Conservation (phyloP, 768 basidiomycete genomes). For the Suillus bovinus region DNA sequence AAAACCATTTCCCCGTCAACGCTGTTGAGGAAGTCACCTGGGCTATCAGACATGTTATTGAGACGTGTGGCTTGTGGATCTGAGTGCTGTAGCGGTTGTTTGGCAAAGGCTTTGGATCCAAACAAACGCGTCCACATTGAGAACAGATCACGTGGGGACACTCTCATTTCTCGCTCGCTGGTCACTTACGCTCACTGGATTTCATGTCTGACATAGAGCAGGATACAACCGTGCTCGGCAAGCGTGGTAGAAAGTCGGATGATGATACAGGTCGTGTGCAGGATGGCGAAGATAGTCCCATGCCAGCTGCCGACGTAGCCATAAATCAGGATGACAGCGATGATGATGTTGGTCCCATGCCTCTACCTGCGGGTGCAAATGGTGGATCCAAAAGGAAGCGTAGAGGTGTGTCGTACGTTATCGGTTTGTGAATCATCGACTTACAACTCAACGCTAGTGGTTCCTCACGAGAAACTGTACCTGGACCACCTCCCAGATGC, state of each 20-base stretch:
- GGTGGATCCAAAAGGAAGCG: conserved; percentile 69
- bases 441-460: conserved; percentile 51
- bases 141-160: not conserved
- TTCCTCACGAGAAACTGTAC: conserved; percentile 92
- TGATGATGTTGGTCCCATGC: conserved; percentile 90
- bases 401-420: conserved; percentile 57
- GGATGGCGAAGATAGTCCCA: conserved; percentile 24
- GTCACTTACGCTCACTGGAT: not conserved
- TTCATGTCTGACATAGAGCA: conserved; percentile 47
- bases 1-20: conserved; percentile 85
- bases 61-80: not conserved
- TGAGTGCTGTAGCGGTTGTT: conserved; percentile 17
- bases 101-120: conserved; percentile 20
- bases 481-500: conserved; percentile 89
- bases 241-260: conserved; percentile 50
- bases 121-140: conserved; percentile 11
- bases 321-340: conserved; percentile 52
- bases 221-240: conserved; percentile 61
- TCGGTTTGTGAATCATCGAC: not conserved
- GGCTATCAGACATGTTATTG: conserved; percentile 18
- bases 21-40: conserved; percentile 56
- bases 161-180: not conserved
- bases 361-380: conserved; percentile 48
- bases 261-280: conserved; percentile 15
- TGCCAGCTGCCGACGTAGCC: conserved; percentile 19